phyloP scores from a whole-genome alignment of 805 yeast genomes.

The Wickerhamomyces tratensis region DNA sequence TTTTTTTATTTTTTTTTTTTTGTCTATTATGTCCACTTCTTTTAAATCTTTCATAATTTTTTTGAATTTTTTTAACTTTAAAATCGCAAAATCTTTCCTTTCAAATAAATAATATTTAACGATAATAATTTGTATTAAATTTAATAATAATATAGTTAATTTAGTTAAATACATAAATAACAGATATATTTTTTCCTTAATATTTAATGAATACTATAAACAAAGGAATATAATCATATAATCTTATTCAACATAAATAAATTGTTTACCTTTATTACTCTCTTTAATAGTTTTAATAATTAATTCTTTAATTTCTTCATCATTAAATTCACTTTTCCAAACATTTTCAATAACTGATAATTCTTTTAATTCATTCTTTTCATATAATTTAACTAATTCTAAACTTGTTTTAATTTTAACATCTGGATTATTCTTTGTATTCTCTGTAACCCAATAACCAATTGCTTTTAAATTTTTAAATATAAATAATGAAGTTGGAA shows the following conservation, averaged over 20 bases:
- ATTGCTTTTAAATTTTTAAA: slow-evolving; percentile 79
- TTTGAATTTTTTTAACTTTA: no score
- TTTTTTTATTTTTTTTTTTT: no score
- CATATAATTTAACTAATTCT: slow-evolving; percentile 47
- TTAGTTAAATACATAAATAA: no score
- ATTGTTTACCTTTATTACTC: slow-evolving; percentile 36
- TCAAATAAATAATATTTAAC: no score
- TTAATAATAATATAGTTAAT: no score
- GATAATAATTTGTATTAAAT: no score
- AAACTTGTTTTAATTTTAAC: slow-evolving; percentile 46
- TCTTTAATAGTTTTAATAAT: slow-evolving; percentile 26
- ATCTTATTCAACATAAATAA: slow-evolving; percentile 22
- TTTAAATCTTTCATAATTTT: no score
- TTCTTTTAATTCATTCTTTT: slow-evolving; percentile 40
- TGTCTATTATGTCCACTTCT: no score
- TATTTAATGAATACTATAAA: no score
- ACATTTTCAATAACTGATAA: slow-evolving; percentile 23
- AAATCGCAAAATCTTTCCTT: no score
- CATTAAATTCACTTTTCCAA: slow-evolving; percentile 22
- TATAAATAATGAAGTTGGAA: slow-evolving; percentile 83
- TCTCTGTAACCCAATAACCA: slow-evolving; percentile 90
- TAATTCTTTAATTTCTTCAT: slow-evolving; percentile 26
- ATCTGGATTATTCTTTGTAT: slow-evolving; percentile 49
- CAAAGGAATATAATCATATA: background rate
- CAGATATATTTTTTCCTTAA: no score